These are phyloP conservation scores for Phytophthora palmivora DNA, from an alignment of 352 stramenopile species.

Conservation along the genomic window DNA sequence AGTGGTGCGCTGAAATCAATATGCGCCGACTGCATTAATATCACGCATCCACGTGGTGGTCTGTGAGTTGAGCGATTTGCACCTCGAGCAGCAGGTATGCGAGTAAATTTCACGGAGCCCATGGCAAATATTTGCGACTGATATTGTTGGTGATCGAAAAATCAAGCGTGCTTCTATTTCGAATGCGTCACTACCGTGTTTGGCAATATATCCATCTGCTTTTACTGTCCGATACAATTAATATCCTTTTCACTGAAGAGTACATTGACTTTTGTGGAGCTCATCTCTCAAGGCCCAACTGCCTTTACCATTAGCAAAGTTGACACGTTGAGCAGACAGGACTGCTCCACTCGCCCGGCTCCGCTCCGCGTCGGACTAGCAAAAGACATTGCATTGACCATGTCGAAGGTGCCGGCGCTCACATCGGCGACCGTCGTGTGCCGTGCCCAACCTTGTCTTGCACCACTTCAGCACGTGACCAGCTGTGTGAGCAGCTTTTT, in stretches of 20 bases:
- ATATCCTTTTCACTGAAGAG: neutral
- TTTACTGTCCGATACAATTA: constrained; percentile 1
- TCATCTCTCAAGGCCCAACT: neutral
- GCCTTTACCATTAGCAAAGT: constrained; percentile 10
- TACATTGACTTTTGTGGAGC: constrained; percentile 4
- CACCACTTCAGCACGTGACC: constrained; percentile 39
- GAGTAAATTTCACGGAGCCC: constrained; percentile 3
- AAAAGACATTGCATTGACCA: constrained; percentile 4
- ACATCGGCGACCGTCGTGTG: constrained; percentile 35
- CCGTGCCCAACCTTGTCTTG: constrained; percentile 30
- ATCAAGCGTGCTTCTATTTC: constrained; percentile 20
- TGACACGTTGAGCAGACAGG: constrained; percentile 26
- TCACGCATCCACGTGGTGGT: constrained; percentile 26
- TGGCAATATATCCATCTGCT: constrained; percentile 3
- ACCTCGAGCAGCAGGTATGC: constrained; percentile 7
- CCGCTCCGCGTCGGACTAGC: constrained; percentile 27
- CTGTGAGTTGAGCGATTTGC: constrained; percentile 15
- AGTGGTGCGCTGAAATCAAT: constrained; percentile 24
- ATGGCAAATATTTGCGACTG: constrained; percentile 3
- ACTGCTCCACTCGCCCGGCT: constrained; percentile 17
- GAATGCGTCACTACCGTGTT: constrained; percentile 11
- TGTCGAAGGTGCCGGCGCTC: constrained; percentile 15
- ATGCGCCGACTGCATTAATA: constrained; percentile 17
- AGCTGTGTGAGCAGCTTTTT: constrained; percentile 37
- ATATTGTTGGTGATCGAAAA: neutral